Evolutionary conservation across 177 flowering plant genomes (phyloP).

Genomic region (Vitis hybrid): DNA sequence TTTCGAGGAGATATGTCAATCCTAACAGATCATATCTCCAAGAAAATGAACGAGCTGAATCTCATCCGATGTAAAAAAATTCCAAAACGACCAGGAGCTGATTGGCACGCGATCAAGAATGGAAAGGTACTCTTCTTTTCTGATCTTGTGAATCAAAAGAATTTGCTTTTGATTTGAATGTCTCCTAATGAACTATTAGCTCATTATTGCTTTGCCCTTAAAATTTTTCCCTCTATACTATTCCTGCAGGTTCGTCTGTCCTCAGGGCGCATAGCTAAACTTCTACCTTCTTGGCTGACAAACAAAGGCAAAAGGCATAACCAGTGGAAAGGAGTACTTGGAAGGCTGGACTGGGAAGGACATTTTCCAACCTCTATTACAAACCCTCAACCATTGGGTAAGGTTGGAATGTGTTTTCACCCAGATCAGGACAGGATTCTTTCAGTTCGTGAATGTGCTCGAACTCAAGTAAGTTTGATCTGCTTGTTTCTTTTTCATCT

Average conservation of each 20-base stretch:
- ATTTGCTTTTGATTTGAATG: too few relatives aligned
- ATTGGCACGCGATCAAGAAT: too few relatives aligned
- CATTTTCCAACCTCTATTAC: slow-evolving; percentile 94
- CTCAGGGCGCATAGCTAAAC: too few relatives aligned
- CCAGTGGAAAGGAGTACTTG: slow-evolving; percentile 93
- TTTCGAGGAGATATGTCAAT: slow-evolving; percentile 56
- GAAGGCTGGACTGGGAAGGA: slow-evolving; percentile 96
- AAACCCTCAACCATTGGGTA: slow-evolving; percentile 98
- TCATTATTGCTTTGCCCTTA: too few relatives aligned
- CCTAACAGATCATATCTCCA: slow-evolving; percentile 80
- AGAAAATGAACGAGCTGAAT: slow-evolving; percentile 65
- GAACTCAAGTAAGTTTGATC: slow-evolving; percentile 66
- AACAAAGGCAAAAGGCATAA: slow-evolving; percentile 31
- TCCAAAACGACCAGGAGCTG: too few relatives aligned
- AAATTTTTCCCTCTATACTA: too few relatives aligned
- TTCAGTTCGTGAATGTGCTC: slow-evolving; percentile 92
- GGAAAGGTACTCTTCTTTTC: too few relatives aligned
- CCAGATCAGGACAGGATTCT: slow-evolving; percentile 93
- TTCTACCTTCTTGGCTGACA: too few relatives aligned
- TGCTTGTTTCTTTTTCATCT: not conserved
- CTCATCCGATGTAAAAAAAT: too few relatives aligned
- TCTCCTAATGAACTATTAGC: too few relatives aligned
- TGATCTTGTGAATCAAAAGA: too few relatives aligned
- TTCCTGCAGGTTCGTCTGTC: too few relatives aligned
- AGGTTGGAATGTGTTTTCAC: slow-evolving; percentile 97